A percentile compares a stretch with the other conserved stretches of the same genome.
Conservation (phyloP, 441 rosid genomes). For the Euphorbia schlechtendalii region DNA sequence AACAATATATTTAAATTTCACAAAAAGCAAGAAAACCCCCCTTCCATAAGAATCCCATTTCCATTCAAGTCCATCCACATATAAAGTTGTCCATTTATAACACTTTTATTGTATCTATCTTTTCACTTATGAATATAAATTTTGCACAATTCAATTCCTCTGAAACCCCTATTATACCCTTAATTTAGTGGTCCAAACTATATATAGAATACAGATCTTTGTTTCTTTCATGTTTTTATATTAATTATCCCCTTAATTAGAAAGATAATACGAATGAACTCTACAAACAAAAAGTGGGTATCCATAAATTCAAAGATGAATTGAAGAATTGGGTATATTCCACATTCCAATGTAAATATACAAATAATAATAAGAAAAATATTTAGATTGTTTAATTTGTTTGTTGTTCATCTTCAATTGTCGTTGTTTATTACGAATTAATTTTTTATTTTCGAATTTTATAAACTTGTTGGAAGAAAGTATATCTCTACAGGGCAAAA, state of each 20-base stretch:
- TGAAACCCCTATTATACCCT: not conserved
- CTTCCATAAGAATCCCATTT: slow-evolving; percentile 13
- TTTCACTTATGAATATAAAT: too few relatives aligned
- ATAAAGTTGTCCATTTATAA: slow-evolving; percentile 13
- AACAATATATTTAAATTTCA: not conserved
- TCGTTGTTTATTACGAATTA: too few relatives aligned
- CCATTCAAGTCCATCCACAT: slow-evolving; percentile 17
- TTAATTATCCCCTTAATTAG: slow-evolving; percentile 18
- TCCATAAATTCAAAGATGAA: not conserved
- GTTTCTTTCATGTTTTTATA: not conserved
- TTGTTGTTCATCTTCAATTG: too few relatives aligned
- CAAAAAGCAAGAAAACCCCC: not conserved
- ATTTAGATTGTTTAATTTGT: too few relatives aligned
- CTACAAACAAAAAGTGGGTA: not conserved
- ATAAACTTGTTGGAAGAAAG: too few relatives aligned
- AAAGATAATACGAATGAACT: slow-evolving; percentile 20
- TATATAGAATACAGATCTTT: too few relatives aligned
- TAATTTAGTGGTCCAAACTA: not conserved
- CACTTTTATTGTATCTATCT: too few relatives aligned
- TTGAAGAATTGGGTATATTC: slow-evolving; percentile 22
- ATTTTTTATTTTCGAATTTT: too few relatives aligned
- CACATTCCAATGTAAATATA: too few relatives aligned
- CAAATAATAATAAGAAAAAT: too few relatives aligned
- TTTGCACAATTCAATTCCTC: not conserved
- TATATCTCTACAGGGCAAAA: slow-evolving; percentile 51